These are phyloP conservation scores for Trypanosoma theileri DNA, from an alignment of 208 protist genomes.

Conservation along the genomic window DNA sequence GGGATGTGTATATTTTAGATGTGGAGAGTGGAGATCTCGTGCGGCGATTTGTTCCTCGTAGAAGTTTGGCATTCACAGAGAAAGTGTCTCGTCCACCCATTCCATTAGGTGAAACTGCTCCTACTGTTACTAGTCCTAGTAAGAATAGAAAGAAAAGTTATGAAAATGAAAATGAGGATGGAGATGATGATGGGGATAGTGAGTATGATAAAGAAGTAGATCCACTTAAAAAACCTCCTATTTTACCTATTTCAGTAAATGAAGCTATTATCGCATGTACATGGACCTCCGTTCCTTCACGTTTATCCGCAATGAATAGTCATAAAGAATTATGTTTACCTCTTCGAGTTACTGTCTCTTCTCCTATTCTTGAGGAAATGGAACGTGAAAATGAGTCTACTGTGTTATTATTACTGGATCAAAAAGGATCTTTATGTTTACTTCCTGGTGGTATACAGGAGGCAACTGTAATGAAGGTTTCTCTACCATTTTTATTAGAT, in stretches of 20 bases:
- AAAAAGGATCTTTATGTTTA: slow-evolving; percentile 46
- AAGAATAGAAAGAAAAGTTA: slow-evolving; percentile 10
- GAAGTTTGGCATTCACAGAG: neutral
- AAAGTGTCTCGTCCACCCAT: neutral
- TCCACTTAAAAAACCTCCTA: slow-evolving; percentile 21
- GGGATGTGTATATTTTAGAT: slow-evolving; percentile 58
- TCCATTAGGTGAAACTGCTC: too few species aligned
- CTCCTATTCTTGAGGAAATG: slow-evolving; percentile 33
- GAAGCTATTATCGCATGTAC: slow-evolving; percentile 28
- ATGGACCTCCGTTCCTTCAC: slow-evolving; percentile 18
- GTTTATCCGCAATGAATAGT: neutral
- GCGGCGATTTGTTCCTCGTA: slow-evolving; percentile 45
- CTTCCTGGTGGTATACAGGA: slow-evolving; percentile 67
- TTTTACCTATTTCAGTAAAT: slow-evolving; percentile 24
- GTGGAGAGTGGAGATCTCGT: slow-evolving; percentile 69
- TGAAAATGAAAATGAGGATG: neutral
- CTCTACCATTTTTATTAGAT: slow-evolving; percentile 18
- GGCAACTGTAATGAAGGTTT: slow-evolving; percentile 30
- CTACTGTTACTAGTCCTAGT: too few species aligned
- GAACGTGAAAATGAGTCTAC: slow-evolving; percentile 25
- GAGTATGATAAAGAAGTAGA: slow-evolving; percentile 10
- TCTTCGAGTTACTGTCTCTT: slow-evolving; percentile 26
- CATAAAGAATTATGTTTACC: slow-evolving; percentile 31
- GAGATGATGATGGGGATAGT: neutral
- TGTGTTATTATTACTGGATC: slow-evolving; percentile 52